Percentiles rank a stretch among this genome's conserved stretches.
Evolutionary conservation across 2,329 filamentous ascomycete genomes (phyloP).

Genomic region (Pestalotiopsis sp.): DNA sequence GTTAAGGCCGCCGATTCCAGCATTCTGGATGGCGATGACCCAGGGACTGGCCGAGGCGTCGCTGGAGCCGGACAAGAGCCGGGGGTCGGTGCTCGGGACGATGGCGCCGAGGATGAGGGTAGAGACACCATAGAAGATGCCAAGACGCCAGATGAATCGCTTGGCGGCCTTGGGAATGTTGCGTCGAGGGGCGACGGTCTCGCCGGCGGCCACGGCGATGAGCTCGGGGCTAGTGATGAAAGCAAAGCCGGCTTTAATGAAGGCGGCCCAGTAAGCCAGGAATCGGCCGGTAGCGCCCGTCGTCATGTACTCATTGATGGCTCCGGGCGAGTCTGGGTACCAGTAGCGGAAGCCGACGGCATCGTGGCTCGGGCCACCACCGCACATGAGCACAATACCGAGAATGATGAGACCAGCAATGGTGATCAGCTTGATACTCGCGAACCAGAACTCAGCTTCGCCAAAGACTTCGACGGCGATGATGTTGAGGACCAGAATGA

Average conservation of each 20-base stretch:
- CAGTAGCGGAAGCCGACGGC: constrained; percentile 55
- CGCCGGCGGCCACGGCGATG: constrained; percentile 64
- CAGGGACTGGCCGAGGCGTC: constrained; percentile 64
- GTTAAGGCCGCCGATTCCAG: constrained; percentile 65
- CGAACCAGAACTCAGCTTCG: constrained; percentile 65
- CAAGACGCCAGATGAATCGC: constrained; percentile 64
- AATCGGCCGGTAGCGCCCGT: constrained; percentile 53
- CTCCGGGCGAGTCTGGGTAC: constrained; percentile 37
- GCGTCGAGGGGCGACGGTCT: constrained; percentile 64
- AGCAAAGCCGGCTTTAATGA: constrained; percentile 61
- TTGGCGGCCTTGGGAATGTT: constrained; percentile 68
- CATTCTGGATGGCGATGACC: constrained; percentile 67
- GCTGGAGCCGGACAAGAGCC: constrained; percentile 60
- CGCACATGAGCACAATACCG: constrained; percentile 58
- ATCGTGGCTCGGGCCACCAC: constrained; percentile 53
- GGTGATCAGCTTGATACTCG: constrained; percentile 61
- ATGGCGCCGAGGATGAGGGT: constrained; percentile 64
- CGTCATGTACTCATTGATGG: constrained; percentile 51
- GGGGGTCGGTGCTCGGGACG: constrained; percentile 65
- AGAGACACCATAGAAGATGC: constrained; percentile 66
- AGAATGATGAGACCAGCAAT: constrained; percentile 61
- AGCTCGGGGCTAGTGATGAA: constrained; percentile 67
- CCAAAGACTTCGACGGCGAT: constrained; percentile 60
- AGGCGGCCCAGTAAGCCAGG: constrained; percentile 60
- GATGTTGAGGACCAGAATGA: constrained; percentile 59